Evolutionary conservation across 768 basidiomycete species (phyloP).

Genomic region (Royoungia palumana): DNA sequence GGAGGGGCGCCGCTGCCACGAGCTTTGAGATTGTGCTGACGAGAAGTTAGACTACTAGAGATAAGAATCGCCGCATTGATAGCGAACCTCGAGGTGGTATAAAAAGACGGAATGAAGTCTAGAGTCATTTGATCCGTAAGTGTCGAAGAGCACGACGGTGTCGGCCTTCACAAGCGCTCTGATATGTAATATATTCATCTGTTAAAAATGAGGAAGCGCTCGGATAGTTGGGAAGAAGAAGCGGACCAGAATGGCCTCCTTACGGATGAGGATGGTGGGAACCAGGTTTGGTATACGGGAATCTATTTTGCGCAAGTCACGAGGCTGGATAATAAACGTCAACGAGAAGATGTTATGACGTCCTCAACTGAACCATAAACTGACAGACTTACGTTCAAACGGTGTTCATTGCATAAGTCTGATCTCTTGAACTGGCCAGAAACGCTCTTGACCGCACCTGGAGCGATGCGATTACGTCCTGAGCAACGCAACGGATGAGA

Average conservation of each 20-base stretch:
- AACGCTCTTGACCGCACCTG: conserved; percentile 83
- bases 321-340: conserved; percentile 53
- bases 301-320: conserved; percentile 96
- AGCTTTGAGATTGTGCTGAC: conserved; percentile 77
- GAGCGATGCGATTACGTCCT: conserved; percentile 29
- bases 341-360: conserved; percentile 19
- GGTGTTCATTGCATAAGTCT: conserved; percentile 83
- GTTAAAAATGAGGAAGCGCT: conserved; percentile 13
- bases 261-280: conserved; percentile 87
- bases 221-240: neutral
- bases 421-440: conserved; percentile 89
- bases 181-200: conserved; percentile 94
- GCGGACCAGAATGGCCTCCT: conserved; percentile 81
- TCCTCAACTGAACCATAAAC: conserved; percentile 10
- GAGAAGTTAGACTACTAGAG: conserved; percentile 11
- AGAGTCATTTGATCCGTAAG: conserved; percentile 84
- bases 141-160: conserved; percentile 87
- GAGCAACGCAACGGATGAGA: conserved; percentile 9
- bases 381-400: conserved; percentile 71
- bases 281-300: conserved; percentile 91
- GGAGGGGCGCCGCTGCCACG: conserved; percentile 69
- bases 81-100: conserved; percentile 76
- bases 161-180: conserved; percentile 93
- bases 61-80: conserved; percentile 9
- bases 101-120: conserved; percentile 82